These are phyloP conservation scores for Clavispora phyllophila DNA, from an alignment of 805 yeast genomes.

Conservation along the genomic window DNA sequence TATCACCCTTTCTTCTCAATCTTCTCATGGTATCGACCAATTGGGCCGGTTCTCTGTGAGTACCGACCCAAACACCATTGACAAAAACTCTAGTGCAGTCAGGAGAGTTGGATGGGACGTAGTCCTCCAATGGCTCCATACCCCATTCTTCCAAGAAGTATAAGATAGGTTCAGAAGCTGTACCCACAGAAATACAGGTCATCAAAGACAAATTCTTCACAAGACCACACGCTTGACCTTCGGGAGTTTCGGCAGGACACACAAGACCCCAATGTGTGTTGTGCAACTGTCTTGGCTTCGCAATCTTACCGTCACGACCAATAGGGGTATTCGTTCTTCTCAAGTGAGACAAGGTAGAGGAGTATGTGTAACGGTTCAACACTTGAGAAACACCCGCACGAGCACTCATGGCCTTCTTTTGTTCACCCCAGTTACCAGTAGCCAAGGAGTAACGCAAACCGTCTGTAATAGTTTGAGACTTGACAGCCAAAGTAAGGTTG, in stretches of 20 bases:
- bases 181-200: slow-evolving; percentile 97
- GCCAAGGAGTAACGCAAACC: slow-evolving; percentile 97
- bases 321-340: slow-evolving; percentile 99
- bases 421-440: slow-evolving; percentile 99
- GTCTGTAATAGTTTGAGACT: slow-evolving; percentile 93
- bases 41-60: slow-evolving; percentile 92
- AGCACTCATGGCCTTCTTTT: slow-evolving; percentile 97
- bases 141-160: slow-evolving; percentile 98
- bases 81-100: slow-evolving; percentile 92
- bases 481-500: slow-evolving; percentile 92
- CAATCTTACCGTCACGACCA: slow-evolving; percentile 98
- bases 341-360: slow-evolving; percentile 97
- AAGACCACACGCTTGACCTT: slow-evolving; percentile 99
- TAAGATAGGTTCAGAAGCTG: slow-evolving; percentile 92
- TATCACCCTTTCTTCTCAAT: slow-evolving; percentile 91
- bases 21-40: slow-evolving; percentile 86
- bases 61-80: slow-evolving; percentile 99
- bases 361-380: slow-evolving; percentile 93
- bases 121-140: slow-evolving; percentile 95
- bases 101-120: slow-evolving; percentile 86
- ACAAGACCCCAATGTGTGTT: slow-evolving; percentile 99
- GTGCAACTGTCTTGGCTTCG: slow-evolving; percentile 98
- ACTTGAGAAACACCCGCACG: slow-evolving; percentile 99
- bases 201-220: slow-evolving; percentile 93
- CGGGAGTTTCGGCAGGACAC: slow-evolving; percentile 99